phyloP scores from a whole-genome alignment of 176 grass and related monocot species.

The Oryza rufipogon region DNA sequence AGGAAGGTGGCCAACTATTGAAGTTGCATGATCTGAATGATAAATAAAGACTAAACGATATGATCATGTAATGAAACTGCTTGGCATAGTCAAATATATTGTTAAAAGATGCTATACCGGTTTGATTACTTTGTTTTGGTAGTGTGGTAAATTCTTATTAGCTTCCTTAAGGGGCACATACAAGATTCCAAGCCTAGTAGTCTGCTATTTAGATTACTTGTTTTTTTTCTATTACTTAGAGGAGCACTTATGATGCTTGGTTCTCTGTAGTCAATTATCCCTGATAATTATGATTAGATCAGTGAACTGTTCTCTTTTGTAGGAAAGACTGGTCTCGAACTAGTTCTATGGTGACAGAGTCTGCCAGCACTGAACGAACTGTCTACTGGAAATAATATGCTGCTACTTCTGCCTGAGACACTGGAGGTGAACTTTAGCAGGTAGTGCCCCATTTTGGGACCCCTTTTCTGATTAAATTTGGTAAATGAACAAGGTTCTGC shows the following conservation, averaged over 20 bases:
- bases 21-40: background rate
- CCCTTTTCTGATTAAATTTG: slow-evolving; percentile 11
- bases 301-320: background rate
- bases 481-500: background rate
- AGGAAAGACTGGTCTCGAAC: background rate
- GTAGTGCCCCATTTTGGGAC: background rate
- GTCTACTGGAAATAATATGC: background rate
- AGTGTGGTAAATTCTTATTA: background rate
- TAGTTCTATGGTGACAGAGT: background rate
- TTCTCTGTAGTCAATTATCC: background rate
- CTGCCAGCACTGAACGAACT: background rate
- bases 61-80: background rate
- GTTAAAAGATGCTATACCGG: background rate
- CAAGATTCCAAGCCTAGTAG: background rate
- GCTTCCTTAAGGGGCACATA: background rate
- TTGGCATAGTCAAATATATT: background rate
- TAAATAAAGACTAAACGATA: background rate
- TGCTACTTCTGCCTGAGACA: background rate
- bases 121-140: background rate
- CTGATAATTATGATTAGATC: background rate
- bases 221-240: background rate
- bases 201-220: background rate
- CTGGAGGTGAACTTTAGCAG: slow-evolving; percentile 2
- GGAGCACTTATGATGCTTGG: background rate
- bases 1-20: background rate